Base-by-base conservation (phyloP, 1,284 basidiomycete genomes). In the Irpex sp. region DNA sequence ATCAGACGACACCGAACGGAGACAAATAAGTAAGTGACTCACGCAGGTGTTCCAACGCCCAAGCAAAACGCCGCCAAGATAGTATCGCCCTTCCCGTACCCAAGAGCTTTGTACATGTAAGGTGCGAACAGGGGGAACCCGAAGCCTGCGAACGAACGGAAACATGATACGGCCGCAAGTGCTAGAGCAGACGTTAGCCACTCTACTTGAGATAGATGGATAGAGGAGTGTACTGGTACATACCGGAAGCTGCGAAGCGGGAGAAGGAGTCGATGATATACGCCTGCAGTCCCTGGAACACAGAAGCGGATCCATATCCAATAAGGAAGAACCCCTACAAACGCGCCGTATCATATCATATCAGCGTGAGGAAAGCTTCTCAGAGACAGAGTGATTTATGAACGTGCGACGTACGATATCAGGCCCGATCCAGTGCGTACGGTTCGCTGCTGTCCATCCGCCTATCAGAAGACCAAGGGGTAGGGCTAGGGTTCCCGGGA, bases 201-300 rank as follows among this genome's bases (percentile, higher is more conserved):
- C 28, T 5, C 28, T 5, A 5, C 28, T 28, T 28, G 28, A 28
- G 28, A 3, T 28, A 3, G 28, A 28, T 23, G 23, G 2, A 12
- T 16, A 19, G 57, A 10, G 47, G 2, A 23, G 23, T 2, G 23
- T 23, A 23, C 23, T 2, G 4, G 23, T 23, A 69, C 77, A 33
- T 62, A 82, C 82, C 83, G 58, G 84, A 86, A 14, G 86, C 86
- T 36, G 87, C 81, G 66, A 86, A 78, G 37, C 84, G 68, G 0
- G 86, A 81, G 69, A 88, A 90, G 0, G 83, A 75, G 65, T 88
- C 86, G 23, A 89, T 80, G 54, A 88, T 74, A 64, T 90, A 87
- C 2, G 80, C 82, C 66, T 84, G 82, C 23, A 85, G 81, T 0
- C 77, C 70, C 68, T 86, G 84, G 71, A 84, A 85, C 18, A 73